Conservation (phyloP, 345 rosid species). For the Linum usitatissimum region DNA sequence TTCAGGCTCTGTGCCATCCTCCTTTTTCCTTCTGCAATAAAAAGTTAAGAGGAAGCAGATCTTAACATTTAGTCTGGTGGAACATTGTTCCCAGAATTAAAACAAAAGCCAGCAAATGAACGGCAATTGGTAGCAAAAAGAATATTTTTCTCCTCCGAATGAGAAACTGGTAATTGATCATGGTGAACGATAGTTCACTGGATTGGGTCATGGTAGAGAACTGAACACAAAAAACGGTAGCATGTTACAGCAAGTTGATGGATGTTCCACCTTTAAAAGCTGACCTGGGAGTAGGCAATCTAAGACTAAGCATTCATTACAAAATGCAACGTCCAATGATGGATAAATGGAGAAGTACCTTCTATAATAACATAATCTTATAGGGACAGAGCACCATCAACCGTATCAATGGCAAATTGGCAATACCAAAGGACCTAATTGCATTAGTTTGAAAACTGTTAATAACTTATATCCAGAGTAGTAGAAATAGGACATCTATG, state of each 20-base stretch:
- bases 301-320: constrained; percentile 10
- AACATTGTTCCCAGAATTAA: background rate
- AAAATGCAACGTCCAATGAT: constrained; percentile 20
- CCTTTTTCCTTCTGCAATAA: constrained; percentile 66
- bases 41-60: constrained; percentile 15
- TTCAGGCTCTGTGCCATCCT: constrained; percentile 68
- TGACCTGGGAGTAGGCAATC: constrained; percentile 24
- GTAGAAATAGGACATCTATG: background rate
- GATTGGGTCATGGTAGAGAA: constrained; percentile 10
- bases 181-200: background rate
- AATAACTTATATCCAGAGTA: constrained; percentile 27
- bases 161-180: background rate
- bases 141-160: background rate
- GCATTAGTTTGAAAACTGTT: constrained; percentile 62
- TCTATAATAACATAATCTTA: constrained; percentile 52
- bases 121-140: background rate
- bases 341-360: constrained; percentile 40
- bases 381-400: constrained; percentile 62
- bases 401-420: constrained; percentile 41
- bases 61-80: background rate
- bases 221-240: constrained; percentile 38
- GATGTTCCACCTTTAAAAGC: constrained; percentile 23
- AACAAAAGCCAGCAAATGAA: background rate
- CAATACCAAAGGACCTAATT: constrained; percentile 58
- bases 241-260: constrained; percentile 27